Base-by-base conservation (phyloP, 169 alveolate species). In the Eimeria tenella region DNA sequence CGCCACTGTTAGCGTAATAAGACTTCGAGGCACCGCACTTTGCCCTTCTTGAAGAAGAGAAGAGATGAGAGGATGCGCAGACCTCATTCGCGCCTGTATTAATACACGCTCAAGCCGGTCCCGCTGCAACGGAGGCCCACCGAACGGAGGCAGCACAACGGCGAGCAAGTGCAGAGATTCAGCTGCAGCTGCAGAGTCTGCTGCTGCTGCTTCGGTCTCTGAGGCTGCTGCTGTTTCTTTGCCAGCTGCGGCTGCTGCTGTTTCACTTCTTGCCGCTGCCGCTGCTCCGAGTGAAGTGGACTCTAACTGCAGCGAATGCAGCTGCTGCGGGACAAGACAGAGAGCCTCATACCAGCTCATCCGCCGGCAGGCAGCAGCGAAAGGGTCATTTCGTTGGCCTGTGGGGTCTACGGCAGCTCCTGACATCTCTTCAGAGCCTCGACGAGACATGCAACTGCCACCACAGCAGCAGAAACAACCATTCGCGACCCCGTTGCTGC, bases 271-370 rank as follows among this genome's bases (percentile, higher is more conserved):
- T 17, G 77, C 31, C 1, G 49, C n/a, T 8, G 77, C 77, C 11
- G 86, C 86, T 21, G 63, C 86, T 21, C 63, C 86, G 13, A 52
- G 50, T 13, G 86, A 42, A 42, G 56, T 13, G 58, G 19, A 19
- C 49, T 75, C 86, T 5, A 75, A 8, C 9, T 58, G 86, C 63
- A 75, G 86, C 25, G 65, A 49, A 6, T 19, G 10, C 65, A 75
- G 86, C 60, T 52, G 86, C 63, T 75, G 86, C 25, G 86, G 86
- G 21, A 50, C 17, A 8, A 75, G 23, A 52, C 86, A 75, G 6
- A 75, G 25, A 5, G 63, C 86, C 63, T 75, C 86, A 50, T 42
- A 75, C 86, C 86, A 75, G 58, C 86, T 75, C 63, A 50, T 5
- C 25, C 86, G 60, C 63, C 86, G 60, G 17, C 8, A 11, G 23